Conservation (phyloP, 1,139 yeast genomes). For the Candida freyschussii region DNA sequence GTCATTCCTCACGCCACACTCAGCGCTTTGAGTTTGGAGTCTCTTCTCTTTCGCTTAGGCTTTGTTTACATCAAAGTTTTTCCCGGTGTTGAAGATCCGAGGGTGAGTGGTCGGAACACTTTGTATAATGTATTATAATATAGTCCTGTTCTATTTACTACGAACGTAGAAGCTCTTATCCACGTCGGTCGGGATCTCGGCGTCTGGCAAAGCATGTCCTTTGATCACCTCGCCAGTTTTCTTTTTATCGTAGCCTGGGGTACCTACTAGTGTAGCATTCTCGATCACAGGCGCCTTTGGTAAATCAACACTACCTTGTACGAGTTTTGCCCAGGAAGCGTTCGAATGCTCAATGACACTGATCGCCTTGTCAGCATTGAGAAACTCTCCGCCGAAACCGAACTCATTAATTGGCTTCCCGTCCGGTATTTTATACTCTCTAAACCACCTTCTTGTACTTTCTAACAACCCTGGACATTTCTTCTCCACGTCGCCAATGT, state of each 20-base stretch:
- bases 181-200: conserved; percentile 7
- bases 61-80: too few relatives aligned
- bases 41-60: too few relatives aligned
- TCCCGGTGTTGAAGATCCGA: too few relatives aligned
- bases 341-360: conserved; percentile 70
- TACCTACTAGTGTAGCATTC: conserved; percentile 34
- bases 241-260: conserved; percentile 27
- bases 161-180: conserved; percentile 10
- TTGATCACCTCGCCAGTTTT: neutral
- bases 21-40: too few relatives aligned
- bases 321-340: conserved; percentile 70
- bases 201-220: conserved; percentile 5
- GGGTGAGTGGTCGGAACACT: too few relatives aligned
- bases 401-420: conserved; percentile 87
- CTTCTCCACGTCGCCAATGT: conserved; percentile 75
- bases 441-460: conserved; percentile 89
- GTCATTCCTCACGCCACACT: too few relatives aligned
- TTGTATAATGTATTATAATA: too few relatives aligned
- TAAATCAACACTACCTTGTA: conserved; percentile 48
- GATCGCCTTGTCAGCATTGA: conserved; percentile 65
- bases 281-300: conserved; percentile 31
- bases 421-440: conserved; percentile 90
- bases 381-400: conserved; percentile 79
- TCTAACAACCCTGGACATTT: conserved; percentile 82
- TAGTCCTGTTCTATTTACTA: too few relatives aligned